Base-by-base conservation (phyloP, 495 filamentous ascomycete species). In the Cercophora samala region DNA sequence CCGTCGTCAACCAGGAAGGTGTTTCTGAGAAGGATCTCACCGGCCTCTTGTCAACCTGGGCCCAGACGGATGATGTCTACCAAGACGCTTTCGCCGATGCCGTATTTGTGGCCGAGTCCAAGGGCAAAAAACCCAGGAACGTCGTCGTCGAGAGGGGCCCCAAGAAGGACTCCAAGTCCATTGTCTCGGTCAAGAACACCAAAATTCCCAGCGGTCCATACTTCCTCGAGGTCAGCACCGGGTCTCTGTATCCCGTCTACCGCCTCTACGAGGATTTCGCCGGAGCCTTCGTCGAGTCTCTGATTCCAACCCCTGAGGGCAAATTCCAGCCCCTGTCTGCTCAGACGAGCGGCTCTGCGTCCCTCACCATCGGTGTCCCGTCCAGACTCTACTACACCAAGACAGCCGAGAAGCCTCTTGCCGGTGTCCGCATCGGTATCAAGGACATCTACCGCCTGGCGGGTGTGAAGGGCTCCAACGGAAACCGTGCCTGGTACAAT, bases 391-490 rank as follows among this genome's bases (percentile, higher is more conserved):
- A 88, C 75, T 80, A 71, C 68, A 78, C 78, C 54, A 78, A 75
- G 59, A 81, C 78, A 0, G 67, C 71, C 2, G 65, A 66, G 3
- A 75, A 79, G 68, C 83, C 83, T 0, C 74, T 86, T 4, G 78
- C 79, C 5, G 84, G 85, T 6, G 71, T 83, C n/a, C 78, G 88
- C 13, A 66, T 88, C 2, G 86, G 81, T 1, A 76, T 89, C 67
- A 91, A 91, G 73, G 88, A 89, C 67, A 84, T 88, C 60, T 87
- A 82, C 72, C 78, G 86, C 29, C 72, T 90, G 11, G 78, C 78
- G 0, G 87, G 88, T 2, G 69, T 87, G 1, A 82, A 82, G 64
- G 84, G 81, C 0, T 81, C 81, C 32, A 79, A 82, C 65, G 83
- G 86, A 60, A 87, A 86, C 70, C 74, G 84, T 13, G 85, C 84